Percentiles rank a stretch among this genome's conserved stretches.
phyloP scores from a whole-genome alignment of 2,329 filamentous ascomycete genomes.

The Bimuria novae-zelandiae region DNA sequence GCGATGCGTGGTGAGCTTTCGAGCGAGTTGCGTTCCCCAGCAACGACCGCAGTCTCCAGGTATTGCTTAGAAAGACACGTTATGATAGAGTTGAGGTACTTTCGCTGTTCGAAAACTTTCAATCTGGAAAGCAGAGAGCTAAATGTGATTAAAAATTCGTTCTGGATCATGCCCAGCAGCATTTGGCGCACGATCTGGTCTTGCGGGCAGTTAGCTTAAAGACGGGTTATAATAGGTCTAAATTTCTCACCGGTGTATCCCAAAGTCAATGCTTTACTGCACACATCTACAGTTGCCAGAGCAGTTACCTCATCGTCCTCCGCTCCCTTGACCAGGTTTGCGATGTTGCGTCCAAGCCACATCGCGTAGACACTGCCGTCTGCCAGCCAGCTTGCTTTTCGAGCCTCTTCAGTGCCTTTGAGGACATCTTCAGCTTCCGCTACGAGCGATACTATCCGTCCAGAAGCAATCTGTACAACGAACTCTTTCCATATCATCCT shows the following conservation, averaged over 20 bases:
- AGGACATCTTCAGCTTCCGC: conserved; percentile 63
- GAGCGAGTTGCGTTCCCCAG: conserved; percentile 18
- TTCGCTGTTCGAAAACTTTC: conserved; percentile 55
- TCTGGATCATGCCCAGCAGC: conserved; percentile 17
- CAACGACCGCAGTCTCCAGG: conserved; percentile 14
- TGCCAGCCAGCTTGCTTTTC: conserved; percentile 61
- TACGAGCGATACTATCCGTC: conserved; percentile 61
- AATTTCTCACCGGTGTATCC: conserved; percentile 65
- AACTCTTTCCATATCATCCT: conserved; percentile 67
- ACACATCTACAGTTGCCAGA: conserved; percentile 47
- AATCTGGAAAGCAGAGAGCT: conserved; percentile 48
- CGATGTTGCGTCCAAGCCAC: conserved; percentile 74
- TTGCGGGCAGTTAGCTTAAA: conserved; percentile 11
- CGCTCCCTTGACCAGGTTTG: conserved; percentile 50
- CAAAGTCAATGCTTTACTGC: conserved; percentile 67
- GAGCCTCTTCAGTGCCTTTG: conserved; percentile 36
- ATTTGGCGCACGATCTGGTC: conserved; percentile 31
- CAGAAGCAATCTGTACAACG: conserved; percentile 62
- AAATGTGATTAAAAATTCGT: conserved; percentile 26
- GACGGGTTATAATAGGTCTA: background rate
- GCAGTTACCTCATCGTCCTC: conserved; percentile 42
- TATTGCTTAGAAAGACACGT: conserved; percentile 29
- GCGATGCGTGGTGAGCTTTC: conserved; percentile 27
- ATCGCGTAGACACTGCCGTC: conserved; percentile 66
- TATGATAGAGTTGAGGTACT: conserved; percentile 45